Conservation (phyloP, 106 monocot species). For the Amphibolis antarctica region DNA sequence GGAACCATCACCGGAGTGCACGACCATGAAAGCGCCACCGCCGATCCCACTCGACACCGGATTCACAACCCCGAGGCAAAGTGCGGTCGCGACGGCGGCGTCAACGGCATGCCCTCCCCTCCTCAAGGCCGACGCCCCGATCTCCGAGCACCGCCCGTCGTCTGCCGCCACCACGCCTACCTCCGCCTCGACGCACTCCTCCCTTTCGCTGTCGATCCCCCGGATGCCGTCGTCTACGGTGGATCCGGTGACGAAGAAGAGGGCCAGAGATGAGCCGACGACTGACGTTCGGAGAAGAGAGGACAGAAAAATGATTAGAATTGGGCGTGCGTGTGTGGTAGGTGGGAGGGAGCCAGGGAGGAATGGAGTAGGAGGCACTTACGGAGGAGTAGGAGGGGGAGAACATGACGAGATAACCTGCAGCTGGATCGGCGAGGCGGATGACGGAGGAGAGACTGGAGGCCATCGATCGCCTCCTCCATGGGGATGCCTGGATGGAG, state of each 20-base stretch:
- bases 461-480: slow-evolving; percentile 17
- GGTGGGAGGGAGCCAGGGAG: background rate
- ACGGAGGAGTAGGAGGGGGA: slow-evolving; percentile 7
- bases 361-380: background rate
- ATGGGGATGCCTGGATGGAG: background rate
- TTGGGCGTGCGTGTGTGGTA: too few relatives aligned
- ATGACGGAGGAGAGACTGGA: slow-evolving; percentile 33
- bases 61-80: slow-evolving; percentile 66
- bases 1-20: slow-evolving; percentile 23
- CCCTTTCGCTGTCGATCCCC: slow-evolving; percentile 8
- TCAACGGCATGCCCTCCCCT: slow-evolving; percentile 82
- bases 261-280: background rate
- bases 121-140: slow-evolving; percentile 43
- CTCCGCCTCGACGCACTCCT: slow-evolving; percentile 51
- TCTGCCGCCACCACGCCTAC: slow-evolving; percentile 75
- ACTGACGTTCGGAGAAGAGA: background rate
- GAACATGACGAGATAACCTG: background rate
- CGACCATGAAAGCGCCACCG: slow-evolving; percentile 71
- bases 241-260: background rate
- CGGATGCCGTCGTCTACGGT: background rate
- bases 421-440: background rate
- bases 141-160: slow-evolving; percentile 69
- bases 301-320: too few relatives aligned
- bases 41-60: slow-evolving; percentile 91
- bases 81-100: slow-evolving; percentile 63